phyloP scores from a whole-genome alignment of 306 rosid genomes.

The Styphnolobium japonicum region DNA sequence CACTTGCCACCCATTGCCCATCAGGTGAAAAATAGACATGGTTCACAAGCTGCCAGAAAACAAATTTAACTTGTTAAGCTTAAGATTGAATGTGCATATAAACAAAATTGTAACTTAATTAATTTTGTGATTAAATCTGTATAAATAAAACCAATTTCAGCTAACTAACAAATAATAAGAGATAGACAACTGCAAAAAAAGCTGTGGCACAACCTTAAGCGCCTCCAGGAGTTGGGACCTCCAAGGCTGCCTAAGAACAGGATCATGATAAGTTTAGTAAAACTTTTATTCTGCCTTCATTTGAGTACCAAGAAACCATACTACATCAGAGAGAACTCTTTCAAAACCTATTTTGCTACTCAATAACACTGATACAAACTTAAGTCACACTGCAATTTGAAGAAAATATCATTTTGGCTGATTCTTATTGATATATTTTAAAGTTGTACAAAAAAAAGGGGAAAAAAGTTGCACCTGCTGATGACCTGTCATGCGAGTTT shows the following conservation, averaged over 20 bases:
- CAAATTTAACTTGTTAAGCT: slow-evolving; percentile 9
- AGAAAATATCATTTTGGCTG: slow-evolving; percentile 9
- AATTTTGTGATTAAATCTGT: not conserved
- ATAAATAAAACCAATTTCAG: slow-evolving; percentile 3
- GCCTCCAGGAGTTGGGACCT: not conserved
- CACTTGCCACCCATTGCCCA: slow-evolving; percentile 98
- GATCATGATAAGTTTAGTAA: not conserved
- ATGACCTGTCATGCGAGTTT: slow-evolving; percentile 94
- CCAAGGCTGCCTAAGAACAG: not conserved
- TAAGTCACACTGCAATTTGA: slow-evolving; percentile 17
- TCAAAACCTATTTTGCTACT: not conserved
- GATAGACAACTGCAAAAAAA: slow-evolving; percentile 1
- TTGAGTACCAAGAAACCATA: not conserved
- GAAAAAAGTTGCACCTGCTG: slow-evolving; percentile 61
- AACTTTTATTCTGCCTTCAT: slow-evolving; percentile 1
- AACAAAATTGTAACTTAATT: not conserved
- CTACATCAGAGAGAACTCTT: not conserved
- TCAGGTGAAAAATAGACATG: slow-evolving; percentile 96
- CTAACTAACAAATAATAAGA: not conserved
- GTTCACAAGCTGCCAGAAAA: slow-evolving; percentile 71
- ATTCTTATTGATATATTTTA: not conserved
- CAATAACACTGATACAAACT: slow-evolving; percentile 1
- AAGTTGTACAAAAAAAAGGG: not conserved
- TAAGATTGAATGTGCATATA: not conserved
- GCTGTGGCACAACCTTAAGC: not conserved